These are phyloP conservation scores for Tetradesmus lagerheimii DNA, from an alignment of 139 green algal genomes.

Conservation along the genomic window DNA sequence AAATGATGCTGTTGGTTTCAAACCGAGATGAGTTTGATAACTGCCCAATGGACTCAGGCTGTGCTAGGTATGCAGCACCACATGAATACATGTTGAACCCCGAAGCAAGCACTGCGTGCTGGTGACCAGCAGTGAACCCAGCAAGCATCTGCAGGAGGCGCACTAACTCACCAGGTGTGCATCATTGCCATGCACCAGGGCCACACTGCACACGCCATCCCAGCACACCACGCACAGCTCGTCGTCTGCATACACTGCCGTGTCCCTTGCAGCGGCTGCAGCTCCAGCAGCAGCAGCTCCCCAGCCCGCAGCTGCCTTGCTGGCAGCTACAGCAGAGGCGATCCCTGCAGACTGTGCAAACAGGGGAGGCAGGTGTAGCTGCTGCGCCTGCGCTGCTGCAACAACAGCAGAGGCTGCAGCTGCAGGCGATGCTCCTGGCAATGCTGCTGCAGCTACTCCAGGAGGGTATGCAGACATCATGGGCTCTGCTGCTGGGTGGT, in stretches of 20 bases:
- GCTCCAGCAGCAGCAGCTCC: background rate
- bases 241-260: background rate
- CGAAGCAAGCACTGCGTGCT: too few relatives aligned
- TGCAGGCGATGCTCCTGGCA: background rate
- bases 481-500: background rate
- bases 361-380: background rate
- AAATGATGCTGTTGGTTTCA: background rate
- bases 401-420: too few relatives aligned
- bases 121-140: too few relatives aligned
- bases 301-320: background rate
- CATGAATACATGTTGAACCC: too few relatives aligned
- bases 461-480: background rate
- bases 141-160: too few relatives aligned
- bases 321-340: background rate
- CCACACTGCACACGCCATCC: background rate
- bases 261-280: background rate
- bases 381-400: background rate
- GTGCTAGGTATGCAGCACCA: too few relatives aligned
- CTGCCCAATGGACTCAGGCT: too few relatives aligned
- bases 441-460: background rate
- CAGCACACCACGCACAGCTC: background rate
- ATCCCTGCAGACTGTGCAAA: background rate
- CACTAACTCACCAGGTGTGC: background rate
- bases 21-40: too few relatives aligned
- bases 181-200: background rate